These are phyloP conservation scores for Auricularia cornea DNA, from an alignment of 768 basidiomycete species.

Conservation along the genomic window DNA sequence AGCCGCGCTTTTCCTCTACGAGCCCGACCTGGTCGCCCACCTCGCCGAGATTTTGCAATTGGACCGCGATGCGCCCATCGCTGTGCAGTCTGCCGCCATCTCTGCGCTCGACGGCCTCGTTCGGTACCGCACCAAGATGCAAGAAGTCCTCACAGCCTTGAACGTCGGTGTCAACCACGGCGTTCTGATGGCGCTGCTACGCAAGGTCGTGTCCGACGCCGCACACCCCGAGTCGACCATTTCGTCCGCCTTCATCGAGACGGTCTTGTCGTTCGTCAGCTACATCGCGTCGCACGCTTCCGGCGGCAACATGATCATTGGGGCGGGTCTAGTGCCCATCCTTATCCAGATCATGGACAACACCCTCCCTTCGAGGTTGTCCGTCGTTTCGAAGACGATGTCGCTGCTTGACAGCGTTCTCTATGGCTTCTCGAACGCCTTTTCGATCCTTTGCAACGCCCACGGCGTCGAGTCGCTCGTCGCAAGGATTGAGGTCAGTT, in stretches of 20 bases:
- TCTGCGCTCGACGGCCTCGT: constrained; percentile 86
- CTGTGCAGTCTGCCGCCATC: constrained; percentile 77
- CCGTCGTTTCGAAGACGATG: constrained; percentile 82
- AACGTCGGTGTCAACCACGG: constrained; percentile 97
- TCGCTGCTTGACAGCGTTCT: constrained; percentile 87
- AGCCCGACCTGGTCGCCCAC: constrained; percentile 85
- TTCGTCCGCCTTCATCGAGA: constrained; percentile 73
- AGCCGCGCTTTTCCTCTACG: constrained; percentile 82
- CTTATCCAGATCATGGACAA: constrained; percentile 86
- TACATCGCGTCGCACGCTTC: constrained; percentile 78
- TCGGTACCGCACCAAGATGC: constrained; percentile 71
- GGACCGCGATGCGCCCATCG: constrained; percentile 58
- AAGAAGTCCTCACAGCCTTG: constrained; percentile 82
- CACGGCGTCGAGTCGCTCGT: constrained; percentile 82
- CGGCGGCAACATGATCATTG: constrained; percentile 89
- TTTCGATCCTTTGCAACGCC: constrained; percentile 76
- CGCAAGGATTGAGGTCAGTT: constrained; percentile 72
- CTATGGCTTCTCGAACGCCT: constrained; percentile 81
- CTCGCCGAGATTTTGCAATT: constrained; percentile 85
- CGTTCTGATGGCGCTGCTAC: constrained; percentile 79
- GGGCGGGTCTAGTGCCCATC: constrained; percentile 83
- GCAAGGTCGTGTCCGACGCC: constrained; percentile 71
- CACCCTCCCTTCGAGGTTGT: constrained; percentile 54
- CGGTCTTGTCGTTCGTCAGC: constrained; percentile 77
- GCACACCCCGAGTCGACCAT: constrained; percentile 54